Evolutionary conservation across 306 rosid genomes (phyloP).

Genomic region (Senna tora): DNA sequence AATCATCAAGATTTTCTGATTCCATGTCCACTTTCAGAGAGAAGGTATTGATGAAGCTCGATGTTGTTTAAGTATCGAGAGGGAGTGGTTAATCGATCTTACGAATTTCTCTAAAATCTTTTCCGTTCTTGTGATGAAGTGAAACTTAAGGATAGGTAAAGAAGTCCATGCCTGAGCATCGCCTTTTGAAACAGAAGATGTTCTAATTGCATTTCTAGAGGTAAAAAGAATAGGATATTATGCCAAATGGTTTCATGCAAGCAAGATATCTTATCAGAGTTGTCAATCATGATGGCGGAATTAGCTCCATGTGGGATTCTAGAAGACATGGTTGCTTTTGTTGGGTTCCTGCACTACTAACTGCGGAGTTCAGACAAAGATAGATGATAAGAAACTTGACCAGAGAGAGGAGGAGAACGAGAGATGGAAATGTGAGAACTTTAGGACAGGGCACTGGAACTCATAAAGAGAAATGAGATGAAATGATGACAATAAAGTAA

Average conservation of each 20-base stretch:
- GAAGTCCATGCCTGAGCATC: constrained; percentile 21
- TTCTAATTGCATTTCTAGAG: background rate
- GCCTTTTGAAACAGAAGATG: background rate
- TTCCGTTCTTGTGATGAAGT: background rate
- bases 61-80: background rate
- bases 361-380: too few relatives aligned
- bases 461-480: too few relatives aligned
- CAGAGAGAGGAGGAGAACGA: too few relatives aligned
- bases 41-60: background rate
- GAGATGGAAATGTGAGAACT: too few relatives aligned
- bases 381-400: too few relatives aligned
- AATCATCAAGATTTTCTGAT: background rate
- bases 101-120: background rate
- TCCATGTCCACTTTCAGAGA: background rate
- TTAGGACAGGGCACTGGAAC: too few relatives aligned
- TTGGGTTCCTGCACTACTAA: too few relatives aligned
- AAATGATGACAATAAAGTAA: too few relatives aligned
- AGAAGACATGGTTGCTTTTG: too few relatives aligned
- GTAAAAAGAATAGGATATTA: constrained; percentile 16
- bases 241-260: background rate
- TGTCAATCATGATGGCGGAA: background rate
- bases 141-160: background rate
- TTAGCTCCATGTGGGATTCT: too few relatives aligned
- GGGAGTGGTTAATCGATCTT: background rate
- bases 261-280: background rate